Base-by-base conservation (phyloP, 345 rosid genomes). In the Syzygium grande region DNA sequence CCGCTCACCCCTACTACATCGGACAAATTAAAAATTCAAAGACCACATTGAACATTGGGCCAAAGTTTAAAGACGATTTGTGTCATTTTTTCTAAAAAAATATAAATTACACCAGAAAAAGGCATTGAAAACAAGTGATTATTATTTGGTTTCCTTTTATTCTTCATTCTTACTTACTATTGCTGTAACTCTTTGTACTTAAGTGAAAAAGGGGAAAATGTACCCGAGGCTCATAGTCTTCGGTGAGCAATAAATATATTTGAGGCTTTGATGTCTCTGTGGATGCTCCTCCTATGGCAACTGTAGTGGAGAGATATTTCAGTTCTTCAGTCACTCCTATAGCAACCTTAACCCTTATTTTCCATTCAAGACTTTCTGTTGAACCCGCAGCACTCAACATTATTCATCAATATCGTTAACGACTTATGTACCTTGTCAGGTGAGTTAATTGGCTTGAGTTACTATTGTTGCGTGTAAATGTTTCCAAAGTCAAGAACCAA, bases 261-360 rank as follows among this genome's bases (percentile, higher is more conserved):
- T 25, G 99, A 97, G 85, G 99, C 99, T 88, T 95, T 97, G 84
- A 97, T 95, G 85, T 96, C 99, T 88, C 99, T 91, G 84, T 97
- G 99, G 79, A 97, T 95, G 43, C 96, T 94, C 41, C 99, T 95
- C 90, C 98, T 93, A 27, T 90, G 99, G 87, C 99, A 97, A 83
- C 92, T 93, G 43, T 92, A 95, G 89, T 97, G 99, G 85, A 97
- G 98, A 91, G 38, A 34, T 96, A 97, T 86, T 91, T 90, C 87
- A 97, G 89, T 86, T 99, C 99, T 34, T 93, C 94, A 21, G 99
- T 99, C 79, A 97, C 87, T 53, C 99, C 99, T 59, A 94, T 12
- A 41, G 95, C 95, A 51, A 95, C 95, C 91, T 93, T 94, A 88
- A 93, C 95, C 92, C 99, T 92, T 89, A 87, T 91, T 85, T 92